Percentiles rank a stretch among this genome's conserved stretches.
These are phyloP conservation scores for Sugiyamaella mastotermitis DNA, from an alignment of 805 yeast genomes.

Conservation along the genomic window DNA sequence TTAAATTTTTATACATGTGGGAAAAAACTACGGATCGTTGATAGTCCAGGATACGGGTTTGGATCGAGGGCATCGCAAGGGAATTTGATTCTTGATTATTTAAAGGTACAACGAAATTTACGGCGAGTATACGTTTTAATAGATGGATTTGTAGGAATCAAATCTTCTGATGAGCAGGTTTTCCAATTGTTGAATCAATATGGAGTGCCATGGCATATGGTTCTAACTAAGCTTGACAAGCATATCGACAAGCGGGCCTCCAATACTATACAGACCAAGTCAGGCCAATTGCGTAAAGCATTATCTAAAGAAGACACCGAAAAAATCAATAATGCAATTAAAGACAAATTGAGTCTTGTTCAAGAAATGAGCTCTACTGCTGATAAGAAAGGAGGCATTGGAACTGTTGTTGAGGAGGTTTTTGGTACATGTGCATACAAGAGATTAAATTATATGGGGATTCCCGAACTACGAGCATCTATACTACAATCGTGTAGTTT, in stretches of 20 bases:
- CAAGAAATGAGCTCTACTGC: slow-evolving; percentile 3
- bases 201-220: slow-evolving; percentile 67
- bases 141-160: slow-evolving; percentile 55
- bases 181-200: slow-evolving; percentile 42
- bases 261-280: not conserved
- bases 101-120: slow-evolving; percentile 48
- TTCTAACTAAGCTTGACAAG: slow-evolving; percentile 72
- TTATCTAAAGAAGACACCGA: slow-evolving; percentile 6
- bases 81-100: slow-evolving; percentile 54
- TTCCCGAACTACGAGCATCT: slow-evolving; percentile 26
- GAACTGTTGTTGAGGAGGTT: slow-evolving; percentile 33
- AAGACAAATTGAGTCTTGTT: slow-evolving; percentile 2
- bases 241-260: slow-evolving; percentile 24
- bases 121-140: slow-evolving; percentile 56
- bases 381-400: slow-evolving; percentile 16
- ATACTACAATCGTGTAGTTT: slow-evolving; percentile 21
- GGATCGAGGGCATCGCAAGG: slow-evolving; percentile 68
- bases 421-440: slow-evolving; percentile 20
- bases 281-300: not conserved
- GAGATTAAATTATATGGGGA: slow-evolving; percentile 18
- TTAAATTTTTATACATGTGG: slow-evolving; percentile 69
- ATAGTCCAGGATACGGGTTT: slow-evolving; percentile 87
- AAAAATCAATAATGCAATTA: slow-evolving; percentile 6
- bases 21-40: slow-evolving; percentile 59
- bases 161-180: slow-evolving; percentile 49